phyloP scores from a whole-genome alignment of 768 basidiomycete species.

The Hysterangium stoloniferum region DNA sequence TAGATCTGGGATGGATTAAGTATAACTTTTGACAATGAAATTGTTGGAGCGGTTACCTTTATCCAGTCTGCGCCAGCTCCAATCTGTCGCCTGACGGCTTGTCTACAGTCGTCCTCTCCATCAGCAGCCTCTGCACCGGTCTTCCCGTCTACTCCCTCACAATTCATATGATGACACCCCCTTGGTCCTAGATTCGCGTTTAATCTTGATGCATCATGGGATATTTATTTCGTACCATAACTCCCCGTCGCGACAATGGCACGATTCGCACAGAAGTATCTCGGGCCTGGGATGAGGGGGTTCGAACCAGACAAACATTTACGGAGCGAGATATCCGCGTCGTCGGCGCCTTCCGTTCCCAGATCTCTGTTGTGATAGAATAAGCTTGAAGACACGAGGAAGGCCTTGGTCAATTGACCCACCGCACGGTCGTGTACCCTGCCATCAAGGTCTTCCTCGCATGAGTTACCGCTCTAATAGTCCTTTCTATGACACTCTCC shows the following conservation, averaged over 20 bases:
- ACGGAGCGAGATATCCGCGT: constrained; percentile 51
- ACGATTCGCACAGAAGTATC: constrained; percentile 52
- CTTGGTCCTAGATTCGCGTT: constrained; percentile 39
- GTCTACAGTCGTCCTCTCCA: constrained; percentile 46
- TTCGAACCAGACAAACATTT: constrained; percentile 42
- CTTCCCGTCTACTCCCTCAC: constrained; percentile 48
- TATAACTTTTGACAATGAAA: not conserved
- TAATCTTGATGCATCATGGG: not conserved
- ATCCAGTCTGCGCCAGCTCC: constrained; percentile 65
- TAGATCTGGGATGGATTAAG: constrained; percentile 35
- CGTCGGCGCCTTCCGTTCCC: constrained; percentile 60
- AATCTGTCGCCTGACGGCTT: constrained; percentile 51
- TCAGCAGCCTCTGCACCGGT: constrained; percentile 53
- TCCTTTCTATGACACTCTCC: constrained; percentile 50
- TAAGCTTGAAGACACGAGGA: not conserved
- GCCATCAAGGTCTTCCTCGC: constrained; percentile 50
- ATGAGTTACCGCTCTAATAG: constrained; percentile 52
- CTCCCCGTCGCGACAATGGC: constrained; percentile 55
- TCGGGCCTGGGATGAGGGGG: constrained; percentile 50
- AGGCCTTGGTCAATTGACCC: not conserved
- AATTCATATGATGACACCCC: constrained; percentile 34
- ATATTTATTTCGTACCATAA: constrained; percentile 36
- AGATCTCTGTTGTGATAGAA: constrained; percentile 53
- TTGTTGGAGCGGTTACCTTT: constrained; percentile 34
- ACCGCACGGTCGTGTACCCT: constrained; percentile 60